Conservation (phyloP, 257 asterid genomes). For the Knoxia roxburghii region DNA sequence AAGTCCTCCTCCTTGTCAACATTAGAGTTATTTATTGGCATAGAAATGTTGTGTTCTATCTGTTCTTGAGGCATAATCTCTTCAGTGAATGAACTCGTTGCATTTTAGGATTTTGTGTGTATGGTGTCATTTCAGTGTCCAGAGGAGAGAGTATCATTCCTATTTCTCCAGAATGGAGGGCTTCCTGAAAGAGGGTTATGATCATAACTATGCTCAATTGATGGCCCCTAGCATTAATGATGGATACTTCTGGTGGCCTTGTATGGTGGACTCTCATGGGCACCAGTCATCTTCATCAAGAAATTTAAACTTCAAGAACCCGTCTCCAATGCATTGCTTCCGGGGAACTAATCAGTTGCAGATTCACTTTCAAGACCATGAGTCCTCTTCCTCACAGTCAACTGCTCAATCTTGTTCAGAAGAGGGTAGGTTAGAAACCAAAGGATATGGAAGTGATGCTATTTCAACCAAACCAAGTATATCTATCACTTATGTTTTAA, state of each 20-base stretch:
- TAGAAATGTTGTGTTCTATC: background rate
- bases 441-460: slow-evolving; percentile 8
- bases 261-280: slow-evolving; percentile 10
- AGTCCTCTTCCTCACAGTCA: slow-evolving; percentile 28
- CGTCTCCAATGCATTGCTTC: slow-evolving; percentile 1
- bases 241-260: slow-evolving; percentile 19
- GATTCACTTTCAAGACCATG: slow-evolving; percentile 23
- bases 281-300: slow-evolving; percentile 15
- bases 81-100: slow-evolving; percentile 10
- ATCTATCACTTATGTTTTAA: background rate
- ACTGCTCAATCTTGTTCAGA: slow-evolving; percentile 25
- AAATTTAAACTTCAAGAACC: slow-evolving; percentile 16
- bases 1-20: background rate
- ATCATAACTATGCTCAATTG: slow-evolving; percentile 6
- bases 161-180: slow-evolving; percentile 16
- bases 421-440: slow-evolving; percentile 14
- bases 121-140: background rate
- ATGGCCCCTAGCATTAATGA: slow-evolving; percentile 11
- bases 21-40: too few relatives aligned
- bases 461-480: slow-evolving; percentile 17
- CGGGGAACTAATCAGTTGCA: slow-evolving; percentile 10
- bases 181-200: slow-evolving; percentile 6
- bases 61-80: background rate
- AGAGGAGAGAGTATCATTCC: slow-evolving; percentile 1
- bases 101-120: background rate